Evolutionary conservation across 257 asterid species (phyloP).

Genomic region (Thymus quinquecostatus): DNA sequence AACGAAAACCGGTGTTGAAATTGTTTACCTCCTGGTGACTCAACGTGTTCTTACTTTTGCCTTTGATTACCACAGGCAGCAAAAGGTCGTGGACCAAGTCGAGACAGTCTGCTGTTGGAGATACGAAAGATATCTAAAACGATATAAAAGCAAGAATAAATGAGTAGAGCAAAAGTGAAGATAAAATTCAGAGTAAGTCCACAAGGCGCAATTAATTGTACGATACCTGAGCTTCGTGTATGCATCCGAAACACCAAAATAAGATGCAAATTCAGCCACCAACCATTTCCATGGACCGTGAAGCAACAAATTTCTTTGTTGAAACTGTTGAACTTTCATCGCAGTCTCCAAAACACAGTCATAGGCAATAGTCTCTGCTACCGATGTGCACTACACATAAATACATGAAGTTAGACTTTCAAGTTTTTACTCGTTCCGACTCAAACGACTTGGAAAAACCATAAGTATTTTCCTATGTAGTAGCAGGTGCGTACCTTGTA

Average conservation of each 20-base stretch:
- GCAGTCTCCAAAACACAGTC: constrained; percentile 92
- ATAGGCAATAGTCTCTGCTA: constrained; percentile 91
- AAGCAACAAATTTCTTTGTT: constrained; percentile 75
- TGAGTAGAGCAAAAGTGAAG: neutral
- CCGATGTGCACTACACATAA: constrained; percentile 68
- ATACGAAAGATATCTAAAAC: constrained; percentile 81
- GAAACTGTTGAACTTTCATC: constrained; percentile 85
- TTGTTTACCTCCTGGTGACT: constrained; percentile 94
- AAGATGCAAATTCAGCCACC: constrained; percentile 83
- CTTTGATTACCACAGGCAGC: constrained; percentile 72
- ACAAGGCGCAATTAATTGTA: constrained; percentile 6
- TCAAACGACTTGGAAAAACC: no score
- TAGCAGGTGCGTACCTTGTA: constrained; percentile 65
- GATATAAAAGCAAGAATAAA: neutral
- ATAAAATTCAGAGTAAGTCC: constrained; percentile 8
- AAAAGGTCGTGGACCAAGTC: constrained; percentile 74
- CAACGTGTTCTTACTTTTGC: constrained; percentile 61
- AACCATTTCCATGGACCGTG: constrained; percentile 93
- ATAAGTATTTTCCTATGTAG: neutral
- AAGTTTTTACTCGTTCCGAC: neutral
- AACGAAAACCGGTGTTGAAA: constrained; percentile 19
- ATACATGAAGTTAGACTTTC: constrained; percentile 16
- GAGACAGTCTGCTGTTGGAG: constrained; percentile 96
- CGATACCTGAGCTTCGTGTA: constrained; percentile 80
- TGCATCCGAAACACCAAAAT: constrained; percentile 93